phyloP scores from a whole-genome alignment of 176 grass and related monocot species.

The Areca catechu region DNA sequence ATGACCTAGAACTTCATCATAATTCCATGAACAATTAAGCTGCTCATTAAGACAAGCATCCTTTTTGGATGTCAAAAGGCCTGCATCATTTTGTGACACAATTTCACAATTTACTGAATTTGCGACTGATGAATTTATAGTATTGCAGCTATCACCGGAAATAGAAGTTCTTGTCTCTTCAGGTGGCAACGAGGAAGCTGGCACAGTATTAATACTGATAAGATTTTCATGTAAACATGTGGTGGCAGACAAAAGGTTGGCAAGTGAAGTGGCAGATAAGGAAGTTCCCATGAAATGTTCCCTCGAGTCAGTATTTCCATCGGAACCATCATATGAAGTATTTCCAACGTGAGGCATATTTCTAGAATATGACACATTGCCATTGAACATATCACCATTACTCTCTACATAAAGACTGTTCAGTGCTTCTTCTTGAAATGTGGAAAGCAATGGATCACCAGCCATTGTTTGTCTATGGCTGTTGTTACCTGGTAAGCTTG shows the following conservation, averaged over 20 bases:
- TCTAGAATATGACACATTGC: conserved; percentile 32
- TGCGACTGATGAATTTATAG: conserved; percentile 17
- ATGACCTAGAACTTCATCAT: conserved; percentile 9
- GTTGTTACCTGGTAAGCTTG: conserved; percentile 18
- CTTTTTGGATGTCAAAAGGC: conserved; percentile 17
- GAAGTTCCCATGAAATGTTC: conserved; percentile 23
- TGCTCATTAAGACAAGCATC: not conserved
- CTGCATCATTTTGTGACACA: conserved; percentile 14
- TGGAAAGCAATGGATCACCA: conserved; percentile 19
- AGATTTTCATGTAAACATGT: conserved; percentile 9
- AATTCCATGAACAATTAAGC: conserved; percentile 5
- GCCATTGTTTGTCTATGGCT: conserved; percentile 12
- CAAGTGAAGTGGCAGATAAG: conserved; percentile 26
- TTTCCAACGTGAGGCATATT: conserved; percentile 20
- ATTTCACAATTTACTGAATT: not conserved
- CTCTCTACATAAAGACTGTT: conserved; percentile 26
- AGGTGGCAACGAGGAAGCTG: conserved; percentile 2
- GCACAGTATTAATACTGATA: conserved; percentile 18
- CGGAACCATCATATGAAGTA: conserved; percentile 17
- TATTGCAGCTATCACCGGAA: conserved; percentile 15
- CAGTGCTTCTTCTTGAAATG: conserved; percentile 33
- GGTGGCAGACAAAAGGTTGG: conserved; percentile 28
- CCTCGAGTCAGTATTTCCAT: conserved; percentile 11
- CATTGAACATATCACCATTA: conserved; percentile 18
- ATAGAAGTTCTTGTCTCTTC: conserved; percentile 22